phyloP scores from a whole-genome alignment of 306 rosid species.

The Glycine tomentella region DNA sequence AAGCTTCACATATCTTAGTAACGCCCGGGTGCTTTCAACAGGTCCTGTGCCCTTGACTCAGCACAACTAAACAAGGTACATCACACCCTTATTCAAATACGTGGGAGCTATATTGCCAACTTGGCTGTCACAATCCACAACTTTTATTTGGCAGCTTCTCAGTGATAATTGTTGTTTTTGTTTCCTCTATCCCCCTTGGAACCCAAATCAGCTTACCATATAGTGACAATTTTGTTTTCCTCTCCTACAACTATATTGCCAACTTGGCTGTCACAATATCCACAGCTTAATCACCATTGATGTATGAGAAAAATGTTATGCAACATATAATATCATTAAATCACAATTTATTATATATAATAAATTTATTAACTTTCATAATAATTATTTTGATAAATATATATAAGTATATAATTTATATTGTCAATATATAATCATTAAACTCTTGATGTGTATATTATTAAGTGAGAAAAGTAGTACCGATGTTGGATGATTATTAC shows the following conservation, averaged over 20 bases:
- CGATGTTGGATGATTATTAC: neutral
- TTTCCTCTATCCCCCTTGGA: neutral
- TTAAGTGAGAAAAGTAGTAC: neutral
- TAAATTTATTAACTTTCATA: too few relatives aligned
- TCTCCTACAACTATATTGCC: neutral
- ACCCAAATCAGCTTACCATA: neutral
- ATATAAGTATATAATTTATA: too few relatives aligned
- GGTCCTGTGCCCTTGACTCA: too few relatives aligned
- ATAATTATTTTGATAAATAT: too few relatives aligned
- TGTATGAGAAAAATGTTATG: too few relatives aligned
- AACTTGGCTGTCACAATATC: neutral
- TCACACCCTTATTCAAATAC: neutral
- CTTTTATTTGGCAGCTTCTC: neutral
- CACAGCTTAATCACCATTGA: neutral
- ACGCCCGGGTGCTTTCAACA: neutral
- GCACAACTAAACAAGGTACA: conserved; percentile 12
- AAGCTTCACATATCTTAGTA: neutral
- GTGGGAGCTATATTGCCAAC: conserved; percentile 48
- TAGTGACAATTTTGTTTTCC: neutral
- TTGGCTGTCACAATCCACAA: conserved; percentile 26
- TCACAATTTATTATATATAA: too few relatives aligned
- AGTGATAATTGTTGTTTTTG: neutral
- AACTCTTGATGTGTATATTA: neutral
- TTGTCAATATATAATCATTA: too few relatives aligned
- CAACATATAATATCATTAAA: too few relatives aligned